Evolutionary conservation across 306 rosid species (phyloP).

Genomic region (Malus fusca): DNA sequence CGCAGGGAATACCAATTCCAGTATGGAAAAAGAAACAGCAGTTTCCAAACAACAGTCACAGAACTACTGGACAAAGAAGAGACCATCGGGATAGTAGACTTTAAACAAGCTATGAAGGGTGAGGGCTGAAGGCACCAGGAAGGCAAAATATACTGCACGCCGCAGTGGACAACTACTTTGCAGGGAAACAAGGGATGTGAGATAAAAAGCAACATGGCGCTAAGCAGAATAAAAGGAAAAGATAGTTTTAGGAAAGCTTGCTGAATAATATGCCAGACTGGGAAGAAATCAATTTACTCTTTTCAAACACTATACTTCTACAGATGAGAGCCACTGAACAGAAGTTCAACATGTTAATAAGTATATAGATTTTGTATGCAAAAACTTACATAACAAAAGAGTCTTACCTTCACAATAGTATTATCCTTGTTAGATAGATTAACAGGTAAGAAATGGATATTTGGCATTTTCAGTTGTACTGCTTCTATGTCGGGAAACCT

Average conservation of each 20-base stretch:
- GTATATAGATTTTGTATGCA: neutral
- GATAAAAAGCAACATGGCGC: neutral
- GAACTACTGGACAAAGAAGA: neutral
- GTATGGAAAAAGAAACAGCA: neutral
- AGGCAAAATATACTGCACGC: neutral
- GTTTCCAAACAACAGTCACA: neutral
- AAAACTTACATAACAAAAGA: neutral
- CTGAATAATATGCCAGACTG: neutral
- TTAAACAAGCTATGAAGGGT: neutral
- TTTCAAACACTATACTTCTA: neutral
- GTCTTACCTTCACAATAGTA: slow-evolving; percentile 69
- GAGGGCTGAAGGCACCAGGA: neutral
- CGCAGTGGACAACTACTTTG: neutral
- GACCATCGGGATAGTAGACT: neutral
- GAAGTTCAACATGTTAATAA: neutral
- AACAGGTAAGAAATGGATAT: slow-evolving; percentile 88
- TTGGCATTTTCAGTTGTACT: slow-evolving; percentile 84
- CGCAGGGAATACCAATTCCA: neutral
- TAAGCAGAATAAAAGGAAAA: neutral
- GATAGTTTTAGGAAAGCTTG: neutral
- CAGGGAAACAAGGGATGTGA: neutral
- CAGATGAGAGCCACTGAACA: neutral
- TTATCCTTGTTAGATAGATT: slow-evolving; percentile 61
- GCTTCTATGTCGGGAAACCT: slow-evolving; percentile 67
- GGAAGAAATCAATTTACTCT: neutral